Evolutionary conservation across 2,329 filamentous ascomycete genomes (phyloP).

Genomic region (Scytalidium sp.): DNA sequence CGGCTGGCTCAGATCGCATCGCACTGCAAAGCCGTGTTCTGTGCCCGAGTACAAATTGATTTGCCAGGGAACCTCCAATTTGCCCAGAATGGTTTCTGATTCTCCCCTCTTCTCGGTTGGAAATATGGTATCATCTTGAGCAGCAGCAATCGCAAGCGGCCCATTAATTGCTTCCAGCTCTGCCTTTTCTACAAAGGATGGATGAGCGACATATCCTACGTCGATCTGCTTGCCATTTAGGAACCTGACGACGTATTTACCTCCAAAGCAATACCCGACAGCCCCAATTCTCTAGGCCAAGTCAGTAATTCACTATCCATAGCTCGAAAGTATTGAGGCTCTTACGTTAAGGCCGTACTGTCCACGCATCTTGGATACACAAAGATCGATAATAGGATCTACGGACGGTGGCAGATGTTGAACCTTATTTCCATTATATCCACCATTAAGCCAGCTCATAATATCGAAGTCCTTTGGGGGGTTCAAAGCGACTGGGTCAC

Average conservation of each 20-base stretch:
- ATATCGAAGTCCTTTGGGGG: slow-evolving; percentile 28
- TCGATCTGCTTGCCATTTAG: slow-evolving; percentile 58
- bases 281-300: slow-evolving; percentile 45
- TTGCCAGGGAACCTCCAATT: slow-evolving; percentile 52
- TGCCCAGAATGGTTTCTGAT: slow-evolving; percentile 56
- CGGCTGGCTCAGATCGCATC: slow-evolving; percentile 54
- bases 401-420: background rate
- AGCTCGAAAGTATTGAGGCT: background rate
- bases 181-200: slow-evolving; percentile 64
- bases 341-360: slow-evolving; percentile 43
- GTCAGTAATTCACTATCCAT: no score
- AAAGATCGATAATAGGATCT: slow-evolving; percentile 34
- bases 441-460: slow-evolving; percentile 2
- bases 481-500: slow-evolving; percentile 54
- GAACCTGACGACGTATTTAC: slow-evolving; percentile 69
- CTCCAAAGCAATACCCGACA: slow-evolving; percentile 71
- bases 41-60: slow-evolving; percentile 70
- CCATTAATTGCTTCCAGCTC: slow-evolving; percentile 63
- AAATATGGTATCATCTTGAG: slow-evolving; percentile 61
- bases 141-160: slow-evolving; percentile 63
- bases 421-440: background rate
- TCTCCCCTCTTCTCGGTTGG: slow-evolving; percentile 57
- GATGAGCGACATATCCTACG: slow-evolving; percentile 70
- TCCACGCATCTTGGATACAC: slow-evolving; percentile 53
- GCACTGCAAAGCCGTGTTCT: slow-evolving; percentile 70